phyloP scores from a whole-genome alignment of 1,139 yeast genomes.

The Suzukiozyma palmioleophila region DNA sequence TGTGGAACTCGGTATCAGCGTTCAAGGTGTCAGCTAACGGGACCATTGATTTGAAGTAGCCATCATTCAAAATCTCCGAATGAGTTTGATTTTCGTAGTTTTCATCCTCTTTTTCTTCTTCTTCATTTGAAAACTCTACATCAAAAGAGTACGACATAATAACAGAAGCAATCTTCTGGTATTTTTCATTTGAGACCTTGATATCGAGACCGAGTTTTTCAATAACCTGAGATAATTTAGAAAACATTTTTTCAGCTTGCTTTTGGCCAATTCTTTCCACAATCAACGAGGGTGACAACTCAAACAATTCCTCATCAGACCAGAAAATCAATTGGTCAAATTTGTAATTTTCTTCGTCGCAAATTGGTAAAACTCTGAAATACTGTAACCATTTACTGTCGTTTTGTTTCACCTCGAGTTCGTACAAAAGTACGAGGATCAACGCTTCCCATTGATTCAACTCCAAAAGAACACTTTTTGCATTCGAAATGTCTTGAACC shows the following conservation, averaged over 20 bases:
- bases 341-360: constrained; percentile 23
- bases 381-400: constrained; percentile 65
- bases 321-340: constrained; percentile 81
- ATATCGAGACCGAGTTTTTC: constrained; percentile 15
- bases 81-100: constrained; percentile 16
- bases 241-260: constrained; percentile 59
- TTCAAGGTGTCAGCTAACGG: constrained; percentile 90
- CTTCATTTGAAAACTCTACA: constrained; percentile 22
- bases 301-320: constrained; percentile 48
- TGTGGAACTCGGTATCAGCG: constrained; percentile 75
- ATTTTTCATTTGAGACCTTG: constrained; percentile 48
- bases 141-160: constrained; percentile 47
- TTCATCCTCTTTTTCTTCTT: constrained; percentile 14
- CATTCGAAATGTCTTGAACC: constrained; percentile 25
- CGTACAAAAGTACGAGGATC: constrained; percentile 63
- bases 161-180: constrained; percentile 62
- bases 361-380: constrained; percentile 62
- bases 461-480: constrained; percentile 30
- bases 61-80: constrained; percentile 23
- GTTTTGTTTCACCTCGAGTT: constrained; percentile 35
- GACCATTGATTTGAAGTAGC: constrained; percentile 75
- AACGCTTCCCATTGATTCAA: constrained; percentile 76
- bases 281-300: constrained; percentile 67
- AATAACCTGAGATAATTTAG: constrained; percentile 24
- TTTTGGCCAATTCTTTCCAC: constrained; percentile 66